Evolutionary conservation across 176 grass and related monocot genomes (phyloP).

Genomic region (Guadua angustifolia): DNA sequence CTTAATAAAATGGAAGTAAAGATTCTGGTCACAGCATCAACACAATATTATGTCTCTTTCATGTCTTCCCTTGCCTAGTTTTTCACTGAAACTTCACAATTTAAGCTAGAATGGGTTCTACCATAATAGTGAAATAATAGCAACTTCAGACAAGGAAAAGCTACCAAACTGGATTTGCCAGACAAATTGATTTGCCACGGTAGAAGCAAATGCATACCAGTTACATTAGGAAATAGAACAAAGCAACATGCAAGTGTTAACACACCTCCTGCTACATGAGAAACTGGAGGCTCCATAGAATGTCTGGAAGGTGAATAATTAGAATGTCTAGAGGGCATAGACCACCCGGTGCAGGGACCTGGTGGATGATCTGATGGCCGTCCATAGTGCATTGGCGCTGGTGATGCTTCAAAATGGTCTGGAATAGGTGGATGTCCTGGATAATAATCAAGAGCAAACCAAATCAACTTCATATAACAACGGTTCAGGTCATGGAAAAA

Average conservation of each 20-base stretch:
- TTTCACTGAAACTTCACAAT: neutral
- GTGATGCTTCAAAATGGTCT: slow-evolving; percentile 60
- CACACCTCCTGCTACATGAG: slow-evolving; percentile 65
- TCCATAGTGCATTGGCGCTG: slow-evolving; percentile 61
- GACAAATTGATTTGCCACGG: slow-evolving; percentile 9
- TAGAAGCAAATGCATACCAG: slow-evolving; percentile 19
- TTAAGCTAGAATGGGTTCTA: neutral
- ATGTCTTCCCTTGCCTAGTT: neutral
- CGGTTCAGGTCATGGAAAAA: neutral
- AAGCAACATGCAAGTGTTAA: neutral
- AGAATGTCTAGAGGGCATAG: slow-evolving; percentile 52
- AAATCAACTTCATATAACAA: slow-evolving; percentile 37
- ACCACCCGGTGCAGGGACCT: slow-evolving; percentile 69
- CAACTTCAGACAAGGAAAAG: neutral
- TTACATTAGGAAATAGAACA: slow-evolving; percentile 10
- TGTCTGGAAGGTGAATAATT: slow-evolving; percentile 59
- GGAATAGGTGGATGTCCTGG: slow-evolving; percentile 40
- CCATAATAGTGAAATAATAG: neutral
- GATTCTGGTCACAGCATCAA: neutral
- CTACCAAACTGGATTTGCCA: neutral
- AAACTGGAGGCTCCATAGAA: slow-evolving; percentile 61
- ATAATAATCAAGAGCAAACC: slow-evolving; percentile 40
- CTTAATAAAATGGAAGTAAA: neutral
- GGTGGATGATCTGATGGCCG: slow-evolving; percentile 59
- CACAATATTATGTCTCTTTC: neutral